Evolutionary conservation across 805 yeast species (phyloP).

Genomic region (Sugiyamaella lignohabitans): DNA sequence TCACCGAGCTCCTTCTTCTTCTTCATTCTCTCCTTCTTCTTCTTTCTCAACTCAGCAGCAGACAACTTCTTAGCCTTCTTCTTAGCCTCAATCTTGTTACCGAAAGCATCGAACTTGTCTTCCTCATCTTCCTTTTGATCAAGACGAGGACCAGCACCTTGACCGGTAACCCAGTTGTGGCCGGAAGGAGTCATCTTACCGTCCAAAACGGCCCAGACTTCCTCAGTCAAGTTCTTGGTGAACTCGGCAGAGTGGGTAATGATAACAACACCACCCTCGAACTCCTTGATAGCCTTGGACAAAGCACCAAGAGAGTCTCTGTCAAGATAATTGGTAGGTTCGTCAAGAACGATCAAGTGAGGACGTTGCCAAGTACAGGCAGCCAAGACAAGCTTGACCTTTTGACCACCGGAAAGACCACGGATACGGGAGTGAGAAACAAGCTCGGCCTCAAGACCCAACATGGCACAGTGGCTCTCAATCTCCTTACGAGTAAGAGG

Average conservation of each 20-base stretch:
- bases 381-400: constrained; percentile 98
- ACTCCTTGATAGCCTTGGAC: constrained; percentile 96
- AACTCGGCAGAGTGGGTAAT: constrained; percentile 99
- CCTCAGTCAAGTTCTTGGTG: constrained; percentile 98
- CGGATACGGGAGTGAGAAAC: constrained; percentile 99
- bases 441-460: constrained; percentile 98
- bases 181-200: constrained; percentile 99
- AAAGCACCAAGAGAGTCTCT: constrained; percentile 99
- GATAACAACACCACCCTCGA: constrained; percentile 99
- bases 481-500: constrained; percentile 99
- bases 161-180: constrained; percentile 99
- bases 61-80: constrained; percentile 97
- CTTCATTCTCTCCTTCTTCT: constrained; percentile 99
- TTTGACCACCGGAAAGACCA: constrained; percentile 99
- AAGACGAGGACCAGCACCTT: constrained; percentile 99
- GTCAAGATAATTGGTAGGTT: constrained; percentile 99
- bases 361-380: constrained; percentile 99
- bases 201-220: constrained; percentile 99
- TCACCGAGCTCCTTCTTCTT: constrained; percentile 99
- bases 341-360: constrained; percentile 98
- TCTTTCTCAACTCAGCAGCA: constrained; percentile 99
- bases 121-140: constrained; percentile 94
- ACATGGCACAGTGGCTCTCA: constrained; percentile 96
- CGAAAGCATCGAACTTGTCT: constrained; percentile 99
- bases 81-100: constrained; percentile 96